phyloP scores from a whole-genome alignment of 352 stramenopile species.

The Aphanomyces invadans region DNA sequence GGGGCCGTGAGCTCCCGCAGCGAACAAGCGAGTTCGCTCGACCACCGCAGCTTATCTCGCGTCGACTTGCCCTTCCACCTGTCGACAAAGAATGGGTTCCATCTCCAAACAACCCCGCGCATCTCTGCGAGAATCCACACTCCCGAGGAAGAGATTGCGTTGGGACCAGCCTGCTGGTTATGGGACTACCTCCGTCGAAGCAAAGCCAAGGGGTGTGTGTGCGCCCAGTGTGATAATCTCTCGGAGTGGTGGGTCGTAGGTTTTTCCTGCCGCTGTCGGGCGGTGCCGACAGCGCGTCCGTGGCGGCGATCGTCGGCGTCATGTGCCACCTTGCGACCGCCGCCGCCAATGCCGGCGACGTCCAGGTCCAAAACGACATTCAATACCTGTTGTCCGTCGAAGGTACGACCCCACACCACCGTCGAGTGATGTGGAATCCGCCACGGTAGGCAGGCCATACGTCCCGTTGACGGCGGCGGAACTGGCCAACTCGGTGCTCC shows the following conservation, averaged over 20 bases:
- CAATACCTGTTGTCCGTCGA: conserved; percentile 60
- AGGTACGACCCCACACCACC: conserved; percentile 30
- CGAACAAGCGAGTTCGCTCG: conserved; percentile 86
- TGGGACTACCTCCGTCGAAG: conserved; percentile 97
- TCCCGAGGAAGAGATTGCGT: conserved; percentile 95
- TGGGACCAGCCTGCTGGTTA: conserved; percentile 96
- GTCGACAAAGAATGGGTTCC: conserved; percentile 36
- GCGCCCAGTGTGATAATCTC: not conserved
- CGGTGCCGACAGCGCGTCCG: conserved; percentile 94
- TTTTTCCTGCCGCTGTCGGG: conserved; percentile 97
- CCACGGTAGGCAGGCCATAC: conserved; percentile 47
- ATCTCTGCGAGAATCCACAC: conserved; percentile 75
- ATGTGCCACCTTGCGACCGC: conserved; percentile 95
- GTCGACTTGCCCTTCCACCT: conserved; percentile 71
- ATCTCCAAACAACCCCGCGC: conserved; percentile 34
- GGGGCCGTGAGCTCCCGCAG: conserved; percentile 89
- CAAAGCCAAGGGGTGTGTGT: conserved; percentile 38
- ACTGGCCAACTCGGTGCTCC: conserved; percentile 88
- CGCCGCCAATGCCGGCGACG: conserved; percentile 67
- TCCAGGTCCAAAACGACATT: conserved; percentile 79
- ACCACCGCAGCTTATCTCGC: conserved; percentile 50
- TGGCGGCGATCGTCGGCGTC: conserved; percentile 94
- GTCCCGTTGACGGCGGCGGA: conserved; percentile 68
- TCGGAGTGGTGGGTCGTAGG: conserved; percentile 29
- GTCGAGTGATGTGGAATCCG: no score